Conservation (phyloP, 2,329 filamentous ascomycete species). For the Ophiostoma sp. region DNA sequence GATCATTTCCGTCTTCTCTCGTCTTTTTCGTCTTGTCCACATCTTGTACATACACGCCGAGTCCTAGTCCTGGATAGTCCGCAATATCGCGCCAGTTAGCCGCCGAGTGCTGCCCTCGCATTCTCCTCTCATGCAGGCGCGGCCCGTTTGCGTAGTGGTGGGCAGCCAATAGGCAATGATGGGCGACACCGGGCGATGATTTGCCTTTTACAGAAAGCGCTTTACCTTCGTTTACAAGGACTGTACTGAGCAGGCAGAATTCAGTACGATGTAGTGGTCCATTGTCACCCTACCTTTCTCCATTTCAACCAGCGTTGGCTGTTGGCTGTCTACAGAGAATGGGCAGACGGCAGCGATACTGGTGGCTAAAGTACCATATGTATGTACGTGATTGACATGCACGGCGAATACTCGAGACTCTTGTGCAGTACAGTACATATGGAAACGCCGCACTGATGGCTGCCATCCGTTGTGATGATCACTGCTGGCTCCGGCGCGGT, state of each 20-base stretch:
- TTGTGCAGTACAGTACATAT: background rate
- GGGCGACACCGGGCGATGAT: background rate
- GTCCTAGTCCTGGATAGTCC: background rate
- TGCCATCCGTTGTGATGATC: background rate
- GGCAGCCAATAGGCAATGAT: background rate
- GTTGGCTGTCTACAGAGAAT: background rate
- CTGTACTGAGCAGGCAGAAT: background rate
- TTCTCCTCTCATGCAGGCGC: conserved; percentile 1
- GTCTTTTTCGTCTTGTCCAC: background rate
- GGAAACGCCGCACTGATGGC: background rate
- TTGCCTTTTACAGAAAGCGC: background rate
- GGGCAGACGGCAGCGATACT: background rate
- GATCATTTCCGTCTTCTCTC: background rate
- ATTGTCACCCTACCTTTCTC: background rate
- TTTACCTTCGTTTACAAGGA: background rate
- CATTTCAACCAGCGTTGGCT: background rate
- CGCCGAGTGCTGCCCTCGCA: conserved; percentile 10
- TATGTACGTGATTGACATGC: background rate
- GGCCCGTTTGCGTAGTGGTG: background rate
- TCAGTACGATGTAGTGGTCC: background rate
- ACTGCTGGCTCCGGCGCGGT: background rate
- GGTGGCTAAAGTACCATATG: background rate
- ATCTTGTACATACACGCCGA: conserved; percentile 6
- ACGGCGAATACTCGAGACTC: background rate
- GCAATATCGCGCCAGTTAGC: conserved; percentile 8